These are phyloP conservation scores for Aspergillus latus DNA, from an alignment of 2,329 filamentous ascomycete species.

Conservation along the genomic window DNA sequence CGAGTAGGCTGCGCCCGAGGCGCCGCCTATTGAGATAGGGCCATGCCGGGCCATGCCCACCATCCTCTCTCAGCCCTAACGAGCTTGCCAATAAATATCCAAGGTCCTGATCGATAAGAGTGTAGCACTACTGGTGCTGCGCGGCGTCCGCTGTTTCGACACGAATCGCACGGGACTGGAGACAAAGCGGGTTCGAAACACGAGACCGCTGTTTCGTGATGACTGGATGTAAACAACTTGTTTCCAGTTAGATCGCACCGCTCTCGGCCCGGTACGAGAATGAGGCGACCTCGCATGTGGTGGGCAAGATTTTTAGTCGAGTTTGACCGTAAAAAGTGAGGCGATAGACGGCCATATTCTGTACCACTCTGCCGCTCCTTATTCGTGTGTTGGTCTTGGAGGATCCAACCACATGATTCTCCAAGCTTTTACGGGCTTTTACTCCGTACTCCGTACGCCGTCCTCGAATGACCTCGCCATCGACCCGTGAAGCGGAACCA, in stretches of 20 bases:
- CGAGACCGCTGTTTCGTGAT: conserved; percentile 16
- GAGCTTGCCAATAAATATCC: conserved; percentile 1
- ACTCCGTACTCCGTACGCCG: not conserved
- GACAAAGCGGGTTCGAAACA: conserved; percentile 8
- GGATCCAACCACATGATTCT: conserved; percentile 14
- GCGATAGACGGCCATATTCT: conserved; percentile 17
- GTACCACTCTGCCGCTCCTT: conserved; percentile 11
- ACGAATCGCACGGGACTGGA: not conserved
- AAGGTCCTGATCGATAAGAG: not conserved
- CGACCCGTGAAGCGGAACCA: not conserved
- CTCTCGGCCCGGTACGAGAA: conserved; percentile 17
- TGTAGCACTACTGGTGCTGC: not conserved
- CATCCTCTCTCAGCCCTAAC: not conserved
- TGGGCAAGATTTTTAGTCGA: conserved; percentile 12
- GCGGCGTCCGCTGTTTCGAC: not conserved
- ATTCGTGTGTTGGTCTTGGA: conserved; percentile 11
- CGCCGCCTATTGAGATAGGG: not conserved
- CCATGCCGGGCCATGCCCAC: not conserved
- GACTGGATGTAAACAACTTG: conserved; percentile 13
- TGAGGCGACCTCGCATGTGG: conserved; percentile 23
- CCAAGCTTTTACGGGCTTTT: not conserved
- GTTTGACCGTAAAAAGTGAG: conserved; percentile 24
- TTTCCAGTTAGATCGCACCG: conserved; percentile 14
- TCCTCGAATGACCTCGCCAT: conserved; percentile 1
- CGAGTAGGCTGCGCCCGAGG: not conserved